These are phyloP conservation scores for Scenedesmus sp. DNA, from an alignment of 163 green algal genomes.

Conservation along the genomic window DNA sequence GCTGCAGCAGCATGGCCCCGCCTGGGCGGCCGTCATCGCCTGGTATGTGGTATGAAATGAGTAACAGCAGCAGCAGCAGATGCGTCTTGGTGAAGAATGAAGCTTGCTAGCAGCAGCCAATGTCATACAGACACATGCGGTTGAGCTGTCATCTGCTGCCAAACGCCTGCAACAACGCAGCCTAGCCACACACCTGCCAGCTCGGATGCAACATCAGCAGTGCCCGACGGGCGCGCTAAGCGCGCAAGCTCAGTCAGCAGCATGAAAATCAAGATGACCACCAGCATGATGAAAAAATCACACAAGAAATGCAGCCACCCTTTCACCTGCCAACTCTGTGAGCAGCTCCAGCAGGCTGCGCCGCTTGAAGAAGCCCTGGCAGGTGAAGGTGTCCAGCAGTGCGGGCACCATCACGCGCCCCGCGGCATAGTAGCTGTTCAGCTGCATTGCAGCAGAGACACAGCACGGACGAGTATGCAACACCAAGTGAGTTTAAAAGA, in stretches of 20 bases:
- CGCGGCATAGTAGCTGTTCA: slow-evolving; percentile 89
- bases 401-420: slow-evolving; percentile 87
- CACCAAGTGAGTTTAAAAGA: not conserved
- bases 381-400: slow-evolving; percentile 86
- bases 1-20: slow-evolving; percentile 71
- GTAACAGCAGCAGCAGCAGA: slow-evolving; percentile 64
- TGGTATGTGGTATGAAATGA: not conserved
- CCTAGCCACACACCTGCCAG: too few relatives aligned
- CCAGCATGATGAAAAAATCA: not conserved
- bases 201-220: not conserved
- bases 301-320: not conserved
- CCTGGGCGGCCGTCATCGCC: slow-evolving; percentile 69
- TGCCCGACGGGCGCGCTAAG: not conserved
- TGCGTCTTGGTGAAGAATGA: not conserved
- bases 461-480: not conserved
- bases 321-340: slow-evolving; percentile 46
- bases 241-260: not conserved
- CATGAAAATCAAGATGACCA: not conserved
- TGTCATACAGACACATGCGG: slow-evolving; percentile 5
- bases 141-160: not conserved
- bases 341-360: slow-evolving; percentile 60
- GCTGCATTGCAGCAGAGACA: slow-evolving; percentile 58
- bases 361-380: slow-evolving; percentile 80
- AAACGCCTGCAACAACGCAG: not conserved
- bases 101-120: slow-evolving; percentile 46